phyloP scores from a whole-genome alignment of 2,329 filamentous ascomycete species.

The Colletotrichum salicis region DNA sequence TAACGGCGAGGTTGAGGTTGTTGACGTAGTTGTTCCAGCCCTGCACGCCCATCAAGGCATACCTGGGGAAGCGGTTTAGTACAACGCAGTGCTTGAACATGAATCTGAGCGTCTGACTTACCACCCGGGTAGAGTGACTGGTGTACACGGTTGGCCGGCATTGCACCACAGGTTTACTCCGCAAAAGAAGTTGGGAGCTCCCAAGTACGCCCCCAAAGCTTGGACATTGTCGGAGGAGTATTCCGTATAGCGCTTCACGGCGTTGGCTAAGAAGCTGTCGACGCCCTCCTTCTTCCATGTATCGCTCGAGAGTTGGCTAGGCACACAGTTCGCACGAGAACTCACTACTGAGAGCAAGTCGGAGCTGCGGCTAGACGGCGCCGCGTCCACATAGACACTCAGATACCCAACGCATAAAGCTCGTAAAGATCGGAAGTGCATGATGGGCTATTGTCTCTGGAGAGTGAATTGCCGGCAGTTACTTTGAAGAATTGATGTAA shows the following conservation, averaged over 20 bases:
- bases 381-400: neutral
- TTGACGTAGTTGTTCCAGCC: constrained; percentile 36
- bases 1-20: constrained; percentile 7
- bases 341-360: neutral
- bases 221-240: constrained; percentile 28
- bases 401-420: neutral
- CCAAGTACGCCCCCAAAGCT: constrained; percentile 25
- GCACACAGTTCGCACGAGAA: neutral
- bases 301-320: neutral
- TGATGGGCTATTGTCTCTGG: neutral
- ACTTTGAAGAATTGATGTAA: neutral
- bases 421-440: neutral
- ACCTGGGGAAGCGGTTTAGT: neutral
- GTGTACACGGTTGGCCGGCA: constrained; percentile 35
- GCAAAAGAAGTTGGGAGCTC: constrained; percentile 36
- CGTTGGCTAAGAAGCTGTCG: neutral
- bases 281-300: constrained; percentile 9
- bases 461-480: neutral
- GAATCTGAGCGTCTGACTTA: neutral
- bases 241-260: neutral
- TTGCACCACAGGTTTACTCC: constrained; percentile 30
- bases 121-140: constrained; percentile 30
- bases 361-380: neutral
- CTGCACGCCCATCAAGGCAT: constrained; percentile 29
- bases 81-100: no score